These are phyloP conservation scores for Linnemannia hyalina DNA, from an alignment of 192 early-diverging fungal species.

Conservation along the genomic window DNA sequence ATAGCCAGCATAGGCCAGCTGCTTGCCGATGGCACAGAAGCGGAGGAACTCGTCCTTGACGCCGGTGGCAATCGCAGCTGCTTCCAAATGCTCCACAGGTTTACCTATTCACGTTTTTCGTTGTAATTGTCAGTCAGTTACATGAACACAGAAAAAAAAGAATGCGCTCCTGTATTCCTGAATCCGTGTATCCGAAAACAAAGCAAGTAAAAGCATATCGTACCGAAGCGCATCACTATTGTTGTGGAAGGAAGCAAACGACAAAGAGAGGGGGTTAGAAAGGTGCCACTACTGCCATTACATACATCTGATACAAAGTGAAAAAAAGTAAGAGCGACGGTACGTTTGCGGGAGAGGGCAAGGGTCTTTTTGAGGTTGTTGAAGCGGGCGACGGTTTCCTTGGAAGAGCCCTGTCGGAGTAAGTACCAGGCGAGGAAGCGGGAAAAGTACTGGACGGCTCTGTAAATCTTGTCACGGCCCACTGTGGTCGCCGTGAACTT, in stretches of 20 bases:
- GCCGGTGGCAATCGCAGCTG: conserved; percentile 61
- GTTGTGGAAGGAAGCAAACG: neutral
- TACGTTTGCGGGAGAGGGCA: conserved; percentile 76
- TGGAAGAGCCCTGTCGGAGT: conserved; percentile 63
- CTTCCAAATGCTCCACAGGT: conserved; percentile 73
- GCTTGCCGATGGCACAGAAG: conserved; percentile 67
- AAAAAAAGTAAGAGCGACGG: neutral
- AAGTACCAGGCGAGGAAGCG: conserved; percentile 83
- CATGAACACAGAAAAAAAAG: neutral
- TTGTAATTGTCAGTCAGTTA: neutral
- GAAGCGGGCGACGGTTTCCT: conserved; percentile 71
- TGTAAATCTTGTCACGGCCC: conserved; percentile 83
- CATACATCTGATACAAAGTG: neutral
- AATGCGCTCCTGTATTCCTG: neutral
- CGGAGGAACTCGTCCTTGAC: conserved; percentile 72
- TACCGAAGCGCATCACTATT: conserved; percentile 48
- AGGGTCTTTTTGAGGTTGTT: conserved; percentile 71
- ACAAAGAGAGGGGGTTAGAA: neutral
- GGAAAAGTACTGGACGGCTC: conserved; percentile 89
- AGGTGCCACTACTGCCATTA: neutral
- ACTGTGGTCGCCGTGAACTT: conserved; percentile 72
- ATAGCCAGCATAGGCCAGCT: conserved; percentile 71
- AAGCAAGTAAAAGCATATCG: neutral
- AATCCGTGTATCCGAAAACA: neutral
- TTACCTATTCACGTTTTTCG: conserved; percentile 40